A percentile compares a stretch with the other conserved stretches of the same genome.
Conservation (phyloP, 2,329 filamentous ascomycete genomes). For the Calonectria leucothoes region DNA sequence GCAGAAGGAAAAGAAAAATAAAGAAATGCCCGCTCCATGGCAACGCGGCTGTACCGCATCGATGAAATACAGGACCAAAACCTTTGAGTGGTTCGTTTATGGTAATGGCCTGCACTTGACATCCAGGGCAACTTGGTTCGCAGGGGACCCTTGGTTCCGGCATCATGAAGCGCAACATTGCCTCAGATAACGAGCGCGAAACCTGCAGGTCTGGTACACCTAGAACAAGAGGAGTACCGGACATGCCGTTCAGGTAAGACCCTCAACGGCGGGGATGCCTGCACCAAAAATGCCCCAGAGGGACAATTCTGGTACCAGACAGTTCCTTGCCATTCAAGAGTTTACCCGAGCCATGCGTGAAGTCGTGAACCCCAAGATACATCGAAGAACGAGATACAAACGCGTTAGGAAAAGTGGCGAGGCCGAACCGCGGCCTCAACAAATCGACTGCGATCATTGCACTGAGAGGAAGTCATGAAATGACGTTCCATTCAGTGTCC, state of each 20-base stretch:
- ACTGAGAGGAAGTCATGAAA: constrained; percentile 34
- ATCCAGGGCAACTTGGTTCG: constrained; percentile 29
- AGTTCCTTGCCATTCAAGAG: constrained; percentile 32
- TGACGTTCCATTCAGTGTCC: constrained; percentile 29
- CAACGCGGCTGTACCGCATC: constrained; percentile 53
- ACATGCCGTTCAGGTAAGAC: constrained; percentile 52
- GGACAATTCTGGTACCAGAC: constrained; percentile 23
- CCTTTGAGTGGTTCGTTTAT: constrained; percentile 5
- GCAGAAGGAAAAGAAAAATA: constrained; percentile 40
- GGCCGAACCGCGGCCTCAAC: constrained; percentile 39
- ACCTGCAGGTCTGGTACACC: constrained; percentile 42
- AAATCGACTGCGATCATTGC: constrained; percentile 41
- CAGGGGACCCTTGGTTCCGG: constrained; percentile 25
- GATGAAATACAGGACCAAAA: constrained; percentile 39
- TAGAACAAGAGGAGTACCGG: constrained; percentile 47
- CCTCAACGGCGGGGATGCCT: constrained; percentile 30
- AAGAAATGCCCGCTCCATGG: constrained; percentile 42
- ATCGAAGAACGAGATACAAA: constrained; percentile 58
- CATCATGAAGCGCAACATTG: constrained; percentile 23
- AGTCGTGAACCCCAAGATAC: constrained; percentile 49
- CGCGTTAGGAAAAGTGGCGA: constrained; percentile 46
- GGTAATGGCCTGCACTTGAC: constrained; percentile 21
- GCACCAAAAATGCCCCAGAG: constrained; percentile 15
- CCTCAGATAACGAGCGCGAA: constrained; percentile 25
- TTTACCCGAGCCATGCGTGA: constrained; percentile 54